Evolutionary conservation across 2,329 filamentous ascomycete genomes (phyloP), one percentile per base, ranked within the genome.

Genomic region (Penicillium sp.): DNA sequence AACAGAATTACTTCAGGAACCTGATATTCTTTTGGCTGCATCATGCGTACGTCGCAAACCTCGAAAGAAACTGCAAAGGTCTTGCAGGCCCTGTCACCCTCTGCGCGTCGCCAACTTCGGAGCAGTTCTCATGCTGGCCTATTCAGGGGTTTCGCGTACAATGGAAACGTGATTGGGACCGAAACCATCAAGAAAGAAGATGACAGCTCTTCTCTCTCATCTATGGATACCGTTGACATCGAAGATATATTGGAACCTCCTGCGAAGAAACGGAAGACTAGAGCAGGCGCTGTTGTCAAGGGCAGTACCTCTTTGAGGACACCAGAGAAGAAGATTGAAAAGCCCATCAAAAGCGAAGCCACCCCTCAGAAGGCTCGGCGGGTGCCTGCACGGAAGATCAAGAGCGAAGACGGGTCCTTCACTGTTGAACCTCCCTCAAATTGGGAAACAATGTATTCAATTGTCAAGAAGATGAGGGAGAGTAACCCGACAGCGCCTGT

Each of bases 381-480:
- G 7, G 69, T 73, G 9, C 78, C 79, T 30, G 78, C 79, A 1
- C 74, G 79, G 21, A 79, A 75, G 60, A 73, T 75, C 29, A 77
- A 76, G 50, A 73, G 68, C n/a, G 71, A 76, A 29, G 73, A 78
- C 60, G 75, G 78, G 13, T 69, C 69, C 17, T 65, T 75, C 4
- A 70, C 69, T 29, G 69, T 82, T 7, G 71, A 78, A n/a, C 87
- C 92, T 1, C 93, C 93, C 0, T 83, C 88, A 0, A 88, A 93
- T 74, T 97, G 95, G 95, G 88, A 92, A 65, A 85, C 88, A 60
- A 88, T 97, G 61, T 99, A 97, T 78, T 79, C 84, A 38, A 80
- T 87, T 0, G 90, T 96, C 49, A 89, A 90, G 71, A 85, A 86
- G 71, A 97, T 98, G 93, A 89, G 79, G 79, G 90, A 74, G 74